Evolutionary conservation across 495 filamentous ascomycete species (phyloP).

Genomic region (Talaromyces borbonicus): DNA sequence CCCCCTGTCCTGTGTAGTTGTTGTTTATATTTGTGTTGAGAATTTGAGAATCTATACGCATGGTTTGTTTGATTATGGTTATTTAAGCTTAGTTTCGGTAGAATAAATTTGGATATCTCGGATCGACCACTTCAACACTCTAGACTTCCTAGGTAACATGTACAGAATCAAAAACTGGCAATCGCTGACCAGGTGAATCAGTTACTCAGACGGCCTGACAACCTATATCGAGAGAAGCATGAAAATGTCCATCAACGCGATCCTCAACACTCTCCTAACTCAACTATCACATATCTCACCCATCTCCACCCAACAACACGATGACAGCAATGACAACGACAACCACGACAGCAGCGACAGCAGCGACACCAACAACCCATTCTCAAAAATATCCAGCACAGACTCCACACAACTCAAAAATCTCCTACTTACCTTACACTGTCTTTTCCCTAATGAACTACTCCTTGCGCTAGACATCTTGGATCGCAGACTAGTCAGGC

Average conservation of each 20-base stretch:
- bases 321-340: constrained; percentile 6
- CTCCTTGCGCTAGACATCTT: constrained; percentile 76
- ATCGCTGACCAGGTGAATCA: too few relatives aligned
- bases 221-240: too few relatives aligned
- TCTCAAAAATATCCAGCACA: constrained; percentile 14
- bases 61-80: too few relatives aligned
- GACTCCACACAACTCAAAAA: constrained; percentile 23
- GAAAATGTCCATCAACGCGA: not conserved
- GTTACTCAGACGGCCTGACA: too few relatives aligned
- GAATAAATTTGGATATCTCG: too few relatives aligned
- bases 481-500: constrained; percentile 58
- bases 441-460: constrained; percentile 43
- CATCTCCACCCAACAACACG: not conserved
- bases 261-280: constrained; percentile 8
- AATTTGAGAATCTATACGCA: too few relatives aligned
- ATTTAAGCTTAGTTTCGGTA: too few relatives aligned
- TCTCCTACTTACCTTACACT: constrained; percentile 43
- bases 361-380: constrained; percentile 9
- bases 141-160: too few relatives aligned
- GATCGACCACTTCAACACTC: too few relatives aligned
- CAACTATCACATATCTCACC: constrained; percentile 6
- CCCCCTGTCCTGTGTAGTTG: too few relatives aligned
- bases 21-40: too few relatives aligned
- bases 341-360: constrained; percentile 3
- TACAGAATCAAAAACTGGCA: too few relatives aligned